Evolutionary conservation across 441 rosid genomes (phyloP).

Genomic region (Erodium chrysanthum): DNA sequence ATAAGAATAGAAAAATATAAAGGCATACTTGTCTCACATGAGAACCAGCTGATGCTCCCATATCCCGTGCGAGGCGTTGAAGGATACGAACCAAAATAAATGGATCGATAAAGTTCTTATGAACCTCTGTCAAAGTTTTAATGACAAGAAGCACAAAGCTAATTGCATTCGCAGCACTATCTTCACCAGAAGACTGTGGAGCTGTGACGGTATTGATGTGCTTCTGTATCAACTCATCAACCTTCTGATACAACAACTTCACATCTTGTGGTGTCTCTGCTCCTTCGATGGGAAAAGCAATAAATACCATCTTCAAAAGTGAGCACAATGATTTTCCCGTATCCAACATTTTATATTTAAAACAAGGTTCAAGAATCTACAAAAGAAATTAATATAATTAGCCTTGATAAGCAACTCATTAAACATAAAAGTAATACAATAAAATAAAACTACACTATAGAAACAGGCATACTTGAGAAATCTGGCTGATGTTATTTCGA

Average conservation of each 20-base stretch:
- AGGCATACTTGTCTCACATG: constrained; percentile 74
- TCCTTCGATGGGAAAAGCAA: constrained; percentile 75
- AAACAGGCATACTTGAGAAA: constrained; percentile 58
- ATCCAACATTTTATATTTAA: constrained; percentile 85
- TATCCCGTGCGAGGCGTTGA: constrained; percentile 82
- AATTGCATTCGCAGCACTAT: constrained; percentile 55
- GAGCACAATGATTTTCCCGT: constrained; percentile 91
- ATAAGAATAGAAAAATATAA: constrained; percentile 26
- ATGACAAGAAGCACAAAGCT: constrained; percentile 83
- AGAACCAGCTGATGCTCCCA: constrained; percentile 69
- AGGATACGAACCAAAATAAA: constrained; percentile 62
- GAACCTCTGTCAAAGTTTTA: constrained; percentile 77
- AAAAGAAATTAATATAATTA: constrained; percentile 29
- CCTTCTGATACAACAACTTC: constrained; percentile 67
- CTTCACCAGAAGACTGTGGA: constrained; percentile 60
- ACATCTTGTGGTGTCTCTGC: constrained; percentile 57
- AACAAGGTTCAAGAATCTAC: constrained; percentile 93
- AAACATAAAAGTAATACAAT: not conserved
- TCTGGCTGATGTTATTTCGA: constrained; percentile 78
- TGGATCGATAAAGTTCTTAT: constrained; percentile 65
- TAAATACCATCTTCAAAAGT: constrained; percentile 84
- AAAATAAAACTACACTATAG: constrained; percentile 16
- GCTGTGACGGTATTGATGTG: constrained; percentile 53
- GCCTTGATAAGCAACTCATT: not conserved
- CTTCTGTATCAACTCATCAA: constrained; percentile 80